Conservation (phyloP, 352 stramenopile genomes). For the Phytophthora quininea region DNA sequence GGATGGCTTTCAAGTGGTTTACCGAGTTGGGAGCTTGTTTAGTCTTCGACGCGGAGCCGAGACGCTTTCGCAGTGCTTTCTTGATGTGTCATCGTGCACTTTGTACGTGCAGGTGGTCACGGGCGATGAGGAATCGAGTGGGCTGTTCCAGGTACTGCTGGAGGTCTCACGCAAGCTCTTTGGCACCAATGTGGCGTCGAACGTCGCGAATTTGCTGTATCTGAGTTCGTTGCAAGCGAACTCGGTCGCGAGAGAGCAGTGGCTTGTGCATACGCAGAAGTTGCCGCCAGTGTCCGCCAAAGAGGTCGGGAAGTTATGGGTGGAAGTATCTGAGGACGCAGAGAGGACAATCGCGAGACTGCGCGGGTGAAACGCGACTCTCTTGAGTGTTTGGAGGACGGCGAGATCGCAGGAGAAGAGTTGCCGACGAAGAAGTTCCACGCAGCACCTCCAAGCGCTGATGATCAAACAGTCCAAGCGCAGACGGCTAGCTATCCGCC, state of each 20-base stretch:
- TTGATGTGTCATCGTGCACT: constrained; percentile 41
- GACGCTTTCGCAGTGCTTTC: constrained; percentile 44
- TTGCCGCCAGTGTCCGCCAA: constrained; percentile 48
- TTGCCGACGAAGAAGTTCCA: constrained; percentile 23
- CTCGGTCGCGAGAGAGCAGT: constrained; percentile 41
- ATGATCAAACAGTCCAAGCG: not conserved
- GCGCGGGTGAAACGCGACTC: constrained; percentile 20
- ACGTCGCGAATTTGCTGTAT: constrained; percentile 74
- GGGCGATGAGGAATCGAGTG: constrained; percentile 38
- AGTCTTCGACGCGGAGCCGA: constrained; percentile 36
- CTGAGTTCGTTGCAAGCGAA: constrained; percentile 67
- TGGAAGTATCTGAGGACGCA: constrained; percentile 10
- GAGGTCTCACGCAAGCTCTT: constrained; percentile 67
- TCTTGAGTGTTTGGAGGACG: constrained; percentile 49
- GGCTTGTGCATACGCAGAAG: constrained; percentile 67
- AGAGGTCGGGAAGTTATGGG: constrained; percentile 43
- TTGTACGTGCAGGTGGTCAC: constrained; percentile 44
- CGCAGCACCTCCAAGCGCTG: constrained; percentile 8
- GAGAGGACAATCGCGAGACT: not conserved
- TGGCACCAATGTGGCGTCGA: constrained; percentile 46
- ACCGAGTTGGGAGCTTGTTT: constrained; percentile 50
- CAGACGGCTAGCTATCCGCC: constrained; percentile 3
- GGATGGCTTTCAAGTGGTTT: constrained; percentile 56
- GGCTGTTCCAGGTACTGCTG: constrained; percentile 59
- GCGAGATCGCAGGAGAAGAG: constrained; percentile 49